Conservation (phyloP, 208 protist species). For the Blastocrithidia nonstop region DNA sequence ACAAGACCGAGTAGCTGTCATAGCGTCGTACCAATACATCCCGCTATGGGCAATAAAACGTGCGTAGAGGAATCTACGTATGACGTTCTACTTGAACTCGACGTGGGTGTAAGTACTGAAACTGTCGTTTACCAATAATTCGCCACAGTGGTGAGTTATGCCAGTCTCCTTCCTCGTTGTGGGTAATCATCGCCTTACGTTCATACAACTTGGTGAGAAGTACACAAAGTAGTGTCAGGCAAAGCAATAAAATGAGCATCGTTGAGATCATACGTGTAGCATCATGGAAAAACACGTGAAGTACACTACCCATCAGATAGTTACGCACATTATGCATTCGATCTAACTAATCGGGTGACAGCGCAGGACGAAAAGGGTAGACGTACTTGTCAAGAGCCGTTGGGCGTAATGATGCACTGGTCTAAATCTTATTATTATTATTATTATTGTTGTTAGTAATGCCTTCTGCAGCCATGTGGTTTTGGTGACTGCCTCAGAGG, state of each 20-base stretch:
- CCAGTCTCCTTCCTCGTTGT: conserved; percentile 14
- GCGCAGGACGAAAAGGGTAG: too few relatives aligned
- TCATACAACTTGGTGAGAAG: conserved; percentile 29
- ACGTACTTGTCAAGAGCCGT: too few relatives aligned
- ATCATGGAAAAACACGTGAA: too few relatives aligned
- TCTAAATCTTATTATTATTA: neutral
- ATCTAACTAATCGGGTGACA: too few relatives aligned
- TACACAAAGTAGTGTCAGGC: conserved; percentile 7
- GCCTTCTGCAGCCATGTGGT: neutral
- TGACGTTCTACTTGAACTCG: conserved; percentile 36
- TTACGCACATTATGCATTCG: too few relatives aligned
- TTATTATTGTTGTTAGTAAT: neutral
- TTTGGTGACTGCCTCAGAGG: conserved; percentile 4
- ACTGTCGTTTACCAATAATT: conserved; percentile 27
- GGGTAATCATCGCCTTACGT: conserved; percentile 10
- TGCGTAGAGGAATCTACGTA: conserved; percentile 39
- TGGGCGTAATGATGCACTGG: too few relatives aligned
- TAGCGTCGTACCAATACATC: conserved; percentile 50
- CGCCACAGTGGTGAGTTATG: conserved; percentile 38
- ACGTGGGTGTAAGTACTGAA: conserved; percentile 49
- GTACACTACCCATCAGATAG: too few relatives aligned
- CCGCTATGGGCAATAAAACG: conserved; percentile 63
- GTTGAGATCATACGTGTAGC: neutral
- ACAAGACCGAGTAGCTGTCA: conserved; percentile 48
- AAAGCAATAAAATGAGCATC: conserved; percentile 16